These are phyloP conservation scores for Neurospora sp. DNA, from an alignment of 495 filamentous ascomycete species.

Conservation along the genomic window DNA sequence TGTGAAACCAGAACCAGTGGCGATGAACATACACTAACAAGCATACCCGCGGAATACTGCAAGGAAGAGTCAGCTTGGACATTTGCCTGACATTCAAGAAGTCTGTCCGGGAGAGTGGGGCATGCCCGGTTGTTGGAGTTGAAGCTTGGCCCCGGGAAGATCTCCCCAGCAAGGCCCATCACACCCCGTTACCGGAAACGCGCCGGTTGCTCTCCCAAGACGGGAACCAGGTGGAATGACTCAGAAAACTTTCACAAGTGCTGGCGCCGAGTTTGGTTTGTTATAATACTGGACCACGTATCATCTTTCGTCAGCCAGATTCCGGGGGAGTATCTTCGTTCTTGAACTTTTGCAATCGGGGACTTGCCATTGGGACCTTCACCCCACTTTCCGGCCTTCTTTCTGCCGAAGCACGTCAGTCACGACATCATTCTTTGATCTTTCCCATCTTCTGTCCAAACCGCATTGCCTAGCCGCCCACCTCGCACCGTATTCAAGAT, in stretches of 20 bases:
- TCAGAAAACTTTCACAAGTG: not conserved
- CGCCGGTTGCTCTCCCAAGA: not conserved
- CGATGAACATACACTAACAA: not conserved
- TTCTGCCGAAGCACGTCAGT: not conserved
- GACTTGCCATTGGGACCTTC: not conserved
- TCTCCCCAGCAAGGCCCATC: not conserved
- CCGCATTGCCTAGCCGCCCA: slow-evolving; percentile 1
- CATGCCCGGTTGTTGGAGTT: not conserved
- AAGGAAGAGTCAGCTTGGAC: not conserved
- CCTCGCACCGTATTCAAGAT: slow-evolving; percentile 11
- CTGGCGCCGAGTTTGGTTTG: not conserved
- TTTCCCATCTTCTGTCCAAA: not conserved
- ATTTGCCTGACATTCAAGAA: not conserved
- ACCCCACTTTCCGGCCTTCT: slow-evolving; percentile 4
- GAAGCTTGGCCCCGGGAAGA: not conserved
- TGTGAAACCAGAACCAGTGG: not conserved
- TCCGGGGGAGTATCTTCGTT: not conserved
- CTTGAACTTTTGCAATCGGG: not conserved
- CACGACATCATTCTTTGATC: not conserved
- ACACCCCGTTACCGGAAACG: not conserved
- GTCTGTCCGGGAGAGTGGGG: not conserved
- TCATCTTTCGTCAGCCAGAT: not conserved
- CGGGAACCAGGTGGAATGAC: not conserved
- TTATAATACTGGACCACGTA: not conserved
- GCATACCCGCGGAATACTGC: not conserved